Evolutionary conservation across 257 asterid species (phyloP).

Genomic region (Hygrophila difformis): DNA sequence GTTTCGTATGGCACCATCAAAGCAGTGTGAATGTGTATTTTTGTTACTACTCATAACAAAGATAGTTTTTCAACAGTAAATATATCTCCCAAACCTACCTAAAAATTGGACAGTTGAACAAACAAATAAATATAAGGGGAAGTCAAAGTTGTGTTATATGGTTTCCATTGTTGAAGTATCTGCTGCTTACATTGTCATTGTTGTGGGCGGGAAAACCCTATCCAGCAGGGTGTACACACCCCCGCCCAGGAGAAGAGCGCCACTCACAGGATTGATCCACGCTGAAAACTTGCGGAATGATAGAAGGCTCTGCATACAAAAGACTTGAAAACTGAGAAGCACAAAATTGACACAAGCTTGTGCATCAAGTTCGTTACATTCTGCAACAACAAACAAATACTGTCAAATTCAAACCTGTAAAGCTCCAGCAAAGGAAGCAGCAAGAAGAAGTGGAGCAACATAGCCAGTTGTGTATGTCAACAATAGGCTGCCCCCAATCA

Average conservation of each 20-base stretch:
- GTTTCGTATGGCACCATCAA: too few relatives aligned
- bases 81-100: too few relatives aligned
- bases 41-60: too few relatives aligned
- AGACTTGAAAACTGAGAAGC: too few relatives aligned
- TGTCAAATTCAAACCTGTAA: conserved; percentile 52
- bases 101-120: too few relatives aligned
- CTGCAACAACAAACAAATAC: background rate
- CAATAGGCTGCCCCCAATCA: conserved; percentile 79
- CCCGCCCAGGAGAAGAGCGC: conserved; percentile 87
- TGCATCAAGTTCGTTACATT: too few relatives aligned
- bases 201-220: conserved; percentile 49
- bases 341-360: too few relatives aligned
- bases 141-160: too few relatives aligned
- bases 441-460: conserved; percentile 90
- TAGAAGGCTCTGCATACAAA: conserved; percentile 69
- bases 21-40: too few relatives aligned
- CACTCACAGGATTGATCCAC: conserved; percentile 93
- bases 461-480: conserved; percentile 92
- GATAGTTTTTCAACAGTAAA: too few relatives aligned
- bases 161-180: too few relatives aligned
- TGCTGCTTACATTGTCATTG: conserved; percentile 76
- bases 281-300: conserved; percentile 93
- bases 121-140: too few relatives aligned
- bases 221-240: conserved; percentile 76
- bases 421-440: conserved; percentile 98